Evolutionary conservation across 2,329 filamentous ascomycete genomes (phyloP).

Genomic region (Ophiostoma triangulosporum): DNA sequence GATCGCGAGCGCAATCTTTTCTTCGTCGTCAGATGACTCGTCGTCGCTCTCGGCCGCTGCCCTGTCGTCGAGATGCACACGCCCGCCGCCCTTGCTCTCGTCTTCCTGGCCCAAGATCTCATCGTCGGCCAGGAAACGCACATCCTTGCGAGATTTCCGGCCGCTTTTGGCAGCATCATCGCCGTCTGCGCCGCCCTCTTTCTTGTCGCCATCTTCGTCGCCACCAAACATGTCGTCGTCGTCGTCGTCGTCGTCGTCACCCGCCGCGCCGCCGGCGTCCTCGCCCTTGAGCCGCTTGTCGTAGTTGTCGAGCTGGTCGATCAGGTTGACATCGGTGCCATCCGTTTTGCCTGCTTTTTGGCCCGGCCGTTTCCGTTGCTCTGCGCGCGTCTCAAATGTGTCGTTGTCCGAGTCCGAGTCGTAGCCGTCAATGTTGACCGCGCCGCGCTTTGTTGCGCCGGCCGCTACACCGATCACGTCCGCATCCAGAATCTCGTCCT

Average conservation of each 20-base stretch:
- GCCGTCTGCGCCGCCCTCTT: constrained; percentile 21
- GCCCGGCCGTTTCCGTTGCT: constrained; percentile 33
- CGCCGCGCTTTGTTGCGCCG: constrained; percentile 72
- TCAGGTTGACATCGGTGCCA: constrained; percentile 29
- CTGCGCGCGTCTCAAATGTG: constrained; percentile 65
- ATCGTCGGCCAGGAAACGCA: constrained; percentile 43
- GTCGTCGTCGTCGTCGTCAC: constrained; percentile 44
- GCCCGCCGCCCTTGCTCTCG: constrained; percentile 15
- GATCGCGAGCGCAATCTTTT: constrained; percentile 61
- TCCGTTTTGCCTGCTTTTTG: constrained; percentile 3
- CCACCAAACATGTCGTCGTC: constrained; percentile 80
- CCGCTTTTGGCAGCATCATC: constrained; percentile 19
- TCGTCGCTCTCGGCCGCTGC: constrained; percentile 21
- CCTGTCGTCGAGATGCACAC: neutral
- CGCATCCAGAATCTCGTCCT: constrained; percentile 65
- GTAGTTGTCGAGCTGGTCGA: constrained; percentile 43
- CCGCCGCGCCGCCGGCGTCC: constrained; percentile 20
- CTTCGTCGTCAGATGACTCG: constrained; percentile 32
- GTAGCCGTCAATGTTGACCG: constrained; percentile 93
- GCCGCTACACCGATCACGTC: constrained; percentile 78
- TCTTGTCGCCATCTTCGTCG: constrained; percentile 39
- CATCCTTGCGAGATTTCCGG: constrained; percentile 48
- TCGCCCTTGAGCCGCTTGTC: constrained; percentile 26
- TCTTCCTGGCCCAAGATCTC: constrained; percentile 71
- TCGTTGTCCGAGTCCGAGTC: constrained; percentile 90